Base-by-base conservation (phyloP, 805 yeast species). In the Deakozyma indianensis region DNA sequence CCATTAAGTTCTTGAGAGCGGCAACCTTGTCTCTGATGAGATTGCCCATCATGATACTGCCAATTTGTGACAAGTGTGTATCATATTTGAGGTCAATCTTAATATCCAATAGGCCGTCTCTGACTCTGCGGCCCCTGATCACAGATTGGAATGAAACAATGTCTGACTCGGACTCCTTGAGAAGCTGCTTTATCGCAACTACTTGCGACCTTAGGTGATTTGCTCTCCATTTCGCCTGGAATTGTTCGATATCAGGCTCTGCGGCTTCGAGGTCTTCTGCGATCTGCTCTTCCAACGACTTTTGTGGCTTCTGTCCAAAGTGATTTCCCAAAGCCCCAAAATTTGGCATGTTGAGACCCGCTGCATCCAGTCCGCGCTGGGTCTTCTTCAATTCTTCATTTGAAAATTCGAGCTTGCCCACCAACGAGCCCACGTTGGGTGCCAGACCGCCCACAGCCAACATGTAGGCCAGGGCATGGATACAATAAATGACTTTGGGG, bases 401-500 rank as follows among this genome's bases (percentile, higher is more conserved):
- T 3, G 76, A 61, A 54, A 90, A 84, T 21, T 71, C 69, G 3
- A 80, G 55, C 47, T 71, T 68, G 2, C 83, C 87, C 7, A 78
- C 79, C 27, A 84, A 61, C 50, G 76, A 73, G 27, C 69, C 71
- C 56, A 90, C 73, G 3, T 68, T 63, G 1, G 88, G 84, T 21
- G 80, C 78, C 18, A 65, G 63, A 22, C 74, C 71, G 23, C 75
- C 68, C 44, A 66, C 67, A 20, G 80, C 71, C 46, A 92, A 68
- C 58, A 85, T 75, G 53, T 75, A 84, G 43, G 87, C 78, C 51
- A 90, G 64, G 2, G 96, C 96, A 65, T 90, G 96, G 29, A 92
- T 63, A 53, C 96, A 88, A 62, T 86, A 87, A 58, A 92, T 82
- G 22, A 92, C 97, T 57, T 85, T 88, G 15, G 97, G 97, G 20